phyloP scores from a whole-genome alignment of 2,329 filamentous ascomycete species.

The Tolypocladium sp. region DNA sequence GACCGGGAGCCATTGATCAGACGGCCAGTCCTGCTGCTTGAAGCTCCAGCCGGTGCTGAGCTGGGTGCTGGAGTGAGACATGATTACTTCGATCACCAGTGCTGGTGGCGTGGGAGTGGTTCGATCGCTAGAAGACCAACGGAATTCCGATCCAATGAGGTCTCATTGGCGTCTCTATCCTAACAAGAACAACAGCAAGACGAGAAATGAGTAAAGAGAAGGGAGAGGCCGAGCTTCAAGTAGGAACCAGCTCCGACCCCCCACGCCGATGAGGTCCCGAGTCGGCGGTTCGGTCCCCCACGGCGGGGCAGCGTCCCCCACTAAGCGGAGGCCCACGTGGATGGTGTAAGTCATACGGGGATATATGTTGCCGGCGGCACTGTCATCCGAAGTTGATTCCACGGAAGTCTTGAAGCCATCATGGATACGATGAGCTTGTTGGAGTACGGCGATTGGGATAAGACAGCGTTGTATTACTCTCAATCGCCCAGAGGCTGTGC shows the following conservation, averaged over 20 bases:
- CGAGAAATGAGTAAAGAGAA: neutral
- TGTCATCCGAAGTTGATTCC: too few species aligned
- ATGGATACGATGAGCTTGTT: too few species aligned
- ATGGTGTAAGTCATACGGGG: neutral
- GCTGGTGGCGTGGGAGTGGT: neutral
- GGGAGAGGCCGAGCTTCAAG: neutral
- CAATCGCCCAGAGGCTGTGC: neutral
- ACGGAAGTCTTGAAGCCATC: neutral
- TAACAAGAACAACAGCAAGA: neutral
- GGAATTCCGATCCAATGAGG: neutral
- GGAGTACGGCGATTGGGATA: neutral
- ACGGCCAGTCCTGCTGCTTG: conserved; percentile 13
- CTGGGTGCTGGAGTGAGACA: neutral
- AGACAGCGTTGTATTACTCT: neutral
- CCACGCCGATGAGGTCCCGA: neutral
- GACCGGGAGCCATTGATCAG: conserved; percentile 23
- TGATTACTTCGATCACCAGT: neutral
- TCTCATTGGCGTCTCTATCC: neutral
- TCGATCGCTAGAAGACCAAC: neutral
- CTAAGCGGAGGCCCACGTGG: neutral
- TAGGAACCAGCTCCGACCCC: neutral
- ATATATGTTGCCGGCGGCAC: neutral
- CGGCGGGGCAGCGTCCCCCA: neutral
- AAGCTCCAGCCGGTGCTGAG: conserved; percentile 16
- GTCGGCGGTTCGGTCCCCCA: neutral